Evolutionary conservation across 306 rosid genomes (phyloP), one percentile per base, ranked within the genome.

Genomic region (Rubus parviflorus): DNA sequence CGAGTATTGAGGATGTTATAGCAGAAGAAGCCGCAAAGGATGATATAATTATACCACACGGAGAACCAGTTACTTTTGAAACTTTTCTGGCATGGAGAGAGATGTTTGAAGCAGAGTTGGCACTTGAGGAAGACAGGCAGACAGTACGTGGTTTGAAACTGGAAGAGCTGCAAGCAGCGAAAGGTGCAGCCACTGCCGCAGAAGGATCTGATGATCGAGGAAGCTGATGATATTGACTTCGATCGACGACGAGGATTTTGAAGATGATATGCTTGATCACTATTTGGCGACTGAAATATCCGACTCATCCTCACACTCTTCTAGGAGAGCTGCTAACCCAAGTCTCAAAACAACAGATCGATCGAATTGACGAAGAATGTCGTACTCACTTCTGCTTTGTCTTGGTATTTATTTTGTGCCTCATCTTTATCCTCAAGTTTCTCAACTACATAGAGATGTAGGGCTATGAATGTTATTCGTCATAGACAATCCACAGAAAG

Each of bases 221-320:
- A 88, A 0, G 94, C 78, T 66, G 99, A 89, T 48, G 99, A 92
- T 67, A 85, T 92, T 52, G 96, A 95, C 77, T 89, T 96, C 11
- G 99, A 92, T 12, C n/a, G n/a, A n/a, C n/a, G 95, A 92, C 20
- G 97, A 95, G 16, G 97, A 96, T 85, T 91, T 96, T 25, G 99
- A 96, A 87, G 98, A 94, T 7, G 98, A 96, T 84, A 96, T 96
- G 99, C 97, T 96, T 54, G 97, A 96, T 81, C 99, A 96, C 82
- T 96, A 90, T 77, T 88, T 96, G 81, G 97, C 99, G 70, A 92
- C 99, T 16, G 99, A 92, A 85, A 95, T 89, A 67, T 49, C 97
- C 3, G 94, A 96, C 79, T 77, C 93, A 49, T 87, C 96, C 69
- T 13, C 91, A 7, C 92, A 86, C 79, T 90, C 94, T 57, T 83